Evolutionary conservation across 2,329 filamentous ascomycete species (phyloP).

Genomic region (Talaromyces piceae): DNA sequence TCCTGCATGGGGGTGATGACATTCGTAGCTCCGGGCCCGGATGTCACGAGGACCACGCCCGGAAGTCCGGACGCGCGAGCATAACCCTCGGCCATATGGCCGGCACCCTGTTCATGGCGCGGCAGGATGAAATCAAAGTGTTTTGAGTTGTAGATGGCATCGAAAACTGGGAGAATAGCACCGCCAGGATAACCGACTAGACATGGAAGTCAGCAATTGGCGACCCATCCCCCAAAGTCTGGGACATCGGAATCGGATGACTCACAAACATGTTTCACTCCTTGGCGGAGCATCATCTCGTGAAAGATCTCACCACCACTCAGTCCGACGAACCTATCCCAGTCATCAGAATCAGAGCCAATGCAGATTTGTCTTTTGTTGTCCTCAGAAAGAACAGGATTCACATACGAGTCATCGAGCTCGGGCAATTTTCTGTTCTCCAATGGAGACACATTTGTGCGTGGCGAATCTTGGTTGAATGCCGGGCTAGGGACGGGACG

Average conservation of each 20-base stretch:
- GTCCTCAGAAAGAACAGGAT: neutral
- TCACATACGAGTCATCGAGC: slow-evolving; percentile 72
- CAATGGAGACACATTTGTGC: slow-evolving; percentile 62
- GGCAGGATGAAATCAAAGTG: slow-evolving; percentile 95
- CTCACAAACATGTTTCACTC: slow-evolving; percentile 90
- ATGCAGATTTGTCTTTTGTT: too few species aligned
- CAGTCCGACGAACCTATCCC: slow-evolving; percentile 75
- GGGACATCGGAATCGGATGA: slow-evolving; percentile 21
- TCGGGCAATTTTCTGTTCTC: slow-evolving; percentile 53
- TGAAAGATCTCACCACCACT: slow-evolving; percentile 96
- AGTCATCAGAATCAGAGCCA: too few species aligned
- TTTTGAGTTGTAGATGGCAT: slow-evolving; percentile 96
- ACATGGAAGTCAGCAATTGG: neutral
- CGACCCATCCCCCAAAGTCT: neutral
- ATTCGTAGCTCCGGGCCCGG: slow-evolving; percentile 92
- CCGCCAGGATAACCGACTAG: slow-evolving; percentile 84
- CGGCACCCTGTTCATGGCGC: slow-evolving; percentile 93
- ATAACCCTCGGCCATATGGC: slow-evolving; percentile 98
- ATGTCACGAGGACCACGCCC: slow-evolving; percentile 93
- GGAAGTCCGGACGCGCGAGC: slow-evolving; percentile 88
- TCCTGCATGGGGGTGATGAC: slow-evolving; percentile 95
- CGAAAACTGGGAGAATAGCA: slow-evolving; percentile 94
- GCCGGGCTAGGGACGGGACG: slow-evolving; percentile 58
- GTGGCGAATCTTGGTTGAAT: slow-evolving; percentile 47
- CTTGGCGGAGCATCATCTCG: slow-evolving; percentile 95